These are phyloP conservation scores for Lathyrus oleraceus DNA, from an alignment of 306 rosid species.

Conservation along the genomic window DNA sequence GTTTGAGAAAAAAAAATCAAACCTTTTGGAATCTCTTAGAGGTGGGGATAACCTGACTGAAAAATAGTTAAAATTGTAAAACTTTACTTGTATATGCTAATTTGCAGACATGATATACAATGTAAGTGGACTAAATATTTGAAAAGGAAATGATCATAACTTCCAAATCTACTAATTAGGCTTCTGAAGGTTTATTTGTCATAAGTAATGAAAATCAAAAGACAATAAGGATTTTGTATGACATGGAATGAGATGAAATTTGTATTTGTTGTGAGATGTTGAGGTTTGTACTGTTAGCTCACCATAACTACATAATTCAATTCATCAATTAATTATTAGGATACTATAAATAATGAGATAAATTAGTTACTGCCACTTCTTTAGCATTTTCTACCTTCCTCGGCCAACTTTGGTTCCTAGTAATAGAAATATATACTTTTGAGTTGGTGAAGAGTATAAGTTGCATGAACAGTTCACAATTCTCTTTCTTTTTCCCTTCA, in stretches of 20 bases:
- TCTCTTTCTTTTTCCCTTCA: constrained; percentile 9
- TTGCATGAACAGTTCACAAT: neutral
- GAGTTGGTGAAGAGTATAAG: neutral
- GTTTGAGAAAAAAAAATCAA: too few relatives aligned
- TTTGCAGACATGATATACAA: constrained; percentile 92
- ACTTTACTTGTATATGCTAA: too few relatives aligned
- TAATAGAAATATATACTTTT: neutral
- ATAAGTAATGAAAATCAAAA: neutral
- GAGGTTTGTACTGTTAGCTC: neutral
- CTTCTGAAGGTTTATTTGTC: constrained; percentile 21
- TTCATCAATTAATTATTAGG: neutral
- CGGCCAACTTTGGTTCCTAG: neutral
- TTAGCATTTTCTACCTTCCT: neutral
- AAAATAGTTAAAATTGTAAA: too few relatives aligned
- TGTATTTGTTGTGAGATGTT: constrained; percentile 2
- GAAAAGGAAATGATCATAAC: neutral
- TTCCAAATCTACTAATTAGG: neutral
- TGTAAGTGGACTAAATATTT: constrained; percentile 54
- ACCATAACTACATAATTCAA: neutral
- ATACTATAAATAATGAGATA: neutral
- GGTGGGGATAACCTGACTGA: too few relatives aligned
- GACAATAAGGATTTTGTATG: neutral
- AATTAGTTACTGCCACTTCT: neutral
- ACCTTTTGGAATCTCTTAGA: too few relatives aligned
- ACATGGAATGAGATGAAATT: neutral